phyloP scores from a whole-genome alignment of 2,329 filamentous ascomycete genomes.

The Parasarocladium wereldwijsianum region DNA sequence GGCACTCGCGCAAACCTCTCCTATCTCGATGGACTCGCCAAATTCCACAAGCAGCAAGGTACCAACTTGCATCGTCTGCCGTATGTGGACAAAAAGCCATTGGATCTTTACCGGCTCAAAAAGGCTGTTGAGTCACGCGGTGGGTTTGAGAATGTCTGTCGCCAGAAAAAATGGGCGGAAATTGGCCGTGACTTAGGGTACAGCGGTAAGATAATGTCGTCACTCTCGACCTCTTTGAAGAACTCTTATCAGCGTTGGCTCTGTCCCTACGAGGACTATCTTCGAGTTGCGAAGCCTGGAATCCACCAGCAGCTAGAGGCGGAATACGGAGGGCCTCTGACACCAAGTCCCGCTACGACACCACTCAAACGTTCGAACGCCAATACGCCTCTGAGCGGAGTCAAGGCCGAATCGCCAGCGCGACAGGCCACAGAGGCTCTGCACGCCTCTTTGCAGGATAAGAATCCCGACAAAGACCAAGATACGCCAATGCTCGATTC shows the following conservation, averaged over 20 bases:
- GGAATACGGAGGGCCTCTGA: constrained; percentile 85
- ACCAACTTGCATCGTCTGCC: constrained; percentile 88
- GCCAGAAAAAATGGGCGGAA: constrained; percentile 97
- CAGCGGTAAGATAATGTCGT: constrained; percentile 99
- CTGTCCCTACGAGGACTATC: constrained; percentile 89
- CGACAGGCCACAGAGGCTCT: constrained; percentile 37
- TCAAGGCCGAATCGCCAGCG: constrained; percentile 53
- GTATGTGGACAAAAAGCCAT: constrained; percentile 91
- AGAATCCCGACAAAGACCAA: constrained; percentile 29
- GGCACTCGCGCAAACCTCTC: constrained; percentile 90
- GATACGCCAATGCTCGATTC: constrained; percentile 34
- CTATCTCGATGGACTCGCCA: constrained; percentile 86
- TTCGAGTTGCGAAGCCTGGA: constrained; percentile 78
- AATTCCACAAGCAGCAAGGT: constrained; percentile 94
- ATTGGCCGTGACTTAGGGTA: constrained; percentile 94
- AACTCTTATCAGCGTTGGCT: constrained; percentile 98
- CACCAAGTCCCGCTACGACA: constrained; percentile 53
- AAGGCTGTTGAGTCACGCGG: constrained; percentile 91
- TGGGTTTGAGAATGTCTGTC: constrained; percentile 93
- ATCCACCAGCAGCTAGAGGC: constrained; percentile 93
- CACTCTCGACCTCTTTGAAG: constrained; percentile 89
- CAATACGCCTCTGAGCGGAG: constrained; percentile 42
- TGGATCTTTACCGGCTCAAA: constrained; percentile 90
- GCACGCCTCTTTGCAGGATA: constrained; percentile 30
- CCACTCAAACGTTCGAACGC: constrained; percentile 54